Conservation (phyloP, 768 basidiomycete genomes). For the Chalciporus pseudorubinellus region DNA sequence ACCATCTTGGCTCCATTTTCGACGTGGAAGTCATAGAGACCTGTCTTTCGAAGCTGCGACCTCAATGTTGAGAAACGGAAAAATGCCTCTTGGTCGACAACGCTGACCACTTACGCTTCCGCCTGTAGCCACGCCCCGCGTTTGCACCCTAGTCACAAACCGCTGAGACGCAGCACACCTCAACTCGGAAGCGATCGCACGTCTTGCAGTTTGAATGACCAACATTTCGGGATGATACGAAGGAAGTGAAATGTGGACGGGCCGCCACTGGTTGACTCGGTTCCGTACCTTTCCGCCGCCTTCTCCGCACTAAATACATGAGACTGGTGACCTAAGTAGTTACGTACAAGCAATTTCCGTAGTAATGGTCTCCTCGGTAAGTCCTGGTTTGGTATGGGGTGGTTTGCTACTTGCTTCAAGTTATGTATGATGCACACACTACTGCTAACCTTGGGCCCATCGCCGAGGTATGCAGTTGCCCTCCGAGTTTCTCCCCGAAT, state of each 20-base stretch:
- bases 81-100: neutral
- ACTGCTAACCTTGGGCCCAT: no score
- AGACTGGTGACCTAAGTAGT: no score
- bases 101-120: constrained; percentile 15
- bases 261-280: neutral
- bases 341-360: no score
- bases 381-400: no score
- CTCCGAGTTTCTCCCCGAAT: no score
- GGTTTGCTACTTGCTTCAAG: no score
- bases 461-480: no score
- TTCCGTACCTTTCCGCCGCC: constrained; percentile 8
- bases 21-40: constrained; percentile 87
- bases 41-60: constrained; percentile 56
- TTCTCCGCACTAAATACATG: neutral
- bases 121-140: constrained; percentile 18
- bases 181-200: neutral
- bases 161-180: neutral
- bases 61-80: neutral
- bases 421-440: no score
- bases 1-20: constrained; percentile 89
- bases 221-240: constrained; percentile 6
- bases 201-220: neutral
- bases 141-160: neutral
- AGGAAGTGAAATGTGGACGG: neutral
- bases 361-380: no score